Base-by-base conservation (phyloP, 805 yeast genomes). In the Kodamaea neixiangensis region DNA sequence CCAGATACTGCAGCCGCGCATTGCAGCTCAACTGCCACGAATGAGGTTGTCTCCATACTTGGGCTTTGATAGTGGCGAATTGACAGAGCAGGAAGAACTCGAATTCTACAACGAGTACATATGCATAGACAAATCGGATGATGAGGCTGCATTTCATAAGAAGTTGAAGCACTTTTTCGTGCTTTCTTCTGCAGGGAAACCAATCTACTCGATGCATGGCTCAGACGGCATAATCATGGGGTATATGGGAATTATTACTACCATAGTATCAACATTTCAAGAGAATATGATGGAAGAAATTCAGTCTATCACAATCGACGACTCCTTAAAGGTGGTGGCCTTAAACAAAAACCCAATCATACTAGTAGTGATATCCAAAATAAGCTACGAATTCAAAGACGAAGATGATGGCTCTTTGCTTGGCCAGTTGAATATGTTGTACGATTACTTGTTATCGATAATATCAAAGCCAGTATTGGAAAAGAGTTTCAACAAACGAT, bases 121-220 rank as follows among this genome's bases (percentile, higher is more conserved):
- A 3, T 39, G 50, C 13, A 33, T 53, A 3, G 61, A 60, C 33
- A 65, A 63, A 50, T 54, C 50, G 21, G 49, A 46, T 2, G 50
- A 44, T 31, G 38, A 35, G 10, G 33, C 7, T 7, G 44, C 40
- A 5, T 73, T 75, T 52, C 67, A 64, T 48, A 35, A 51, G 17
- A 74, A 71, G 44, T 58, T 70, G 48, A 90, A 89, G 64, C 96
- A 90, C 53, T 88, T 86, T 61, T 86, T 89, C 58, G 80, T 91
- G 2, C 71, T 91, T 7, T 87, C 96, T 0, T 72, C 84, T 1
- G 96, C 97, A 1, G 97, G 97, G 0, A 91, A 91, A 63, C 96
- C 96, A 1, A 85, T 91, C 5, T 91, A 86, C 66, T 81, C 96
- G 1, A 73, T 85, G 76, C 81, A 84, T 62, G 96, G 94, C 1